phyloP scores from a whole-genome alignment of 306 rosid genomes.

The Oxytropis ochrocephala region DNA sequence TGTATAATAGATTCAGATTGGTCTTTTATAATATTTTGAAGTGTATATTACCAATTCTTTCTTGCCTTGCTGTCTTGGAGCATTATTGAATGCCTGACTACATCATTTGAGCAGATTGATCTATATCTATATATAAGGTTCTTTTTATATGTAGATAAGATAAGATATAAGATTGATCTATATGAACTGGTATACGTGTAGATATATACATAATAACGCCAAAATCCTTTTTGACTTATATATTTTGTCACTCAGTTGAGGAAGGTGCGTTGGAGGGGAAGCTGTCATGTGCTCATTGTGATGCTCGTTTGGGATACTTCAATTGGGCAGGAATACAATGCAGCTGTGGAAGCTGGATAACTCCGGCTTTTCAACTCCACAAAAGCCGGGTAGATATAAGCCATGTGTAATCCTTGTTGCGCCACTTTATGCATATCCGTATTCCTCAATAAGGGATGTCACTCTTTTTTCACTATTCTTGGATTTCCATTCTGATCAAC shows the following conservation, averaged over 20 bases:
- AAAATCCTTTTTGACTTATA: constrained; percentile 10
- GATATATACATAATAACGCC: constrained; percentile 2
- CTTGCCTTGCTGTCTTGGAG: background rate
- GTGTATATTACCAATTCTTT: background rate
- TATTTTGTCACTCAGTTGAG: constrained; percentile 54
- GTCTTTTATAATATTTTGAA: constrained; percentile 1
- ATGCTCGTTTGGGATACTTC: constrained; percentile 90
- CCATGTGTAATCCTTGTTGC: constrained; percentile 33
- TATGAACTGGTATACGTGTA: background rate
- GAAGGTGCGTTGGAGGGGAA: constrained; percentile 96
- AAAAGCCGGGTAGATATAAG: constrained; percentile 75
- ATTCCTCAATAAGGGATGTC: background rate
- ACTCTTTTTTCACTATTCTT: background rate
- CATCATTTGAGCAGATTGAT: background rate
- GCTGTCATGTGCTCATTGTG: constrained; percentile 78
- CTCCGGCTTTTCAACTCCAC: constrained; percentile 96
- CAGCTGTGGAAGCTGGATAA: constrained; percentile 98
- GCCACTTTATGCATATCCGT: constrained; percentile 1
- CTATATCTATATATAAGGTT: background rate
- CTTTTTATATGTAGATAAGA: no score
- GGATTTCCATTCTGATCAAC: constrained; percentile 18
- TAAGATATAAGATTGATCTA: background rate
- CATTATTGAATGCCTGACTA: background rate
- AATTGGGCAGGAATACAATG: constrained; percentile 95
- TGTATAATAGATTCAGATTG: background rate